Evolutionary conservation across 2,329 filamentous ascomycete species (phyloP).

Genomic region (Sphaerulina populicola): DNA sequence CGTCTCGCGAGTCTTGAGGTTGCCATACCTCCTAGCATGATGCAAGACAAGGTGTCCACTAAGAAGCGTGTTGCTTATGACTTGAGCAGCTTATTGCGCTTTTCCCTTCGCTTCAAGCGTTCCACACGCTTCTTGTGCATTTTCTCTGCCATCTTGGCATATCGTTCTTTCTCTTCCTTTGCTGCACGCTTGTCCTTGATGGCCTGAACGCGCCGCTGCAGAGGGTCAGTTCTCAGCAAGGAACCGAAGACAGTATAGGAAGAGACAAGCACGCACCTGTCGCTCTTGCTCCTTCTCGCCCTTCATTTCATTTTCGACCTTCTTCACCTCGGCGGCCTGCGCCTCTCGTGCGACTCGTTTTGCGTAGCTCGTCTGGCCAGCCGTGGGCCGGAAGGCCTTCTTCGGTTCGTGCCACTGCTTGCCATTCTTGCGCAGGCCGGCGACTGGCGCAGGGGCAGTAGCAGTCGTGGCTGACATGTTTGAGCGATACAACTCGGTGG

Average conservation of each 20-base stretch:
- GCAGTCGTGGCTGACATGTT: slow-evolving; percentile 25
- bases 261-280: slow-evolving; percentile 49
- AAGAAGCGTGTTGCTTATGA: slow-evolving; percentile 31
- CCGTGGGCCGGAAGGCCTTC: slow-evolving; percentile 73
- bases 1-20: background rate
- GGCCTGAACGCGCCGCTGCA: slow-evolving; percentile 62
- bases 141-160: slow-evolving; percentile 89
- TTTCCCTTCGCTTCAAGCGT: slow-evolving; percentile 86
- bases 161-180: slow-evolving; percentile 89
- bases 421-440: slow-evolving; percentile 76
- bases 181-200: slow-evolving; percentile 78
- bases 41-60: background rate
- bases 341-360: slow-evolving; percentile 65
- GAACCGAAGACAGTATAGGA: too few species aligned
- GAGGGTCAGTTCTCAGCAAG: slow-evolving; percentile 13
- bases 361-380: slow-evolving; percentile 69
- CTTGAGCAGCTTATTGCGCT: slow-evolving; percentile 73
- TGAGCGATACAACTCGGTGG: slow-evolving; percentile 5
- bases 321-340: slow-evolving; percentile 68
- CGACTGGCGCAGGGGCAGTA: slow-evolving; percentile 17
- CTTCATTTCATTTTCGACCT: slow-evolving; percentile 91
- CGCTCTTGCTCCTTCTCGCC: slow-evolving; percentile 87
- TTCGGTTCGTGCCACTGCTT: slow-evolving; percentile 89
- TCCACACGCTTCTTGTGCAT: slow-evolving; percentile 97
- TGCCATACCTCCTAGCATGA: background rate